A percentile compares a stretch with the other conserved stretches of the same genome.
phyloP scores from a whole-genome alignment of 2,329 filamentous ascomycete species.

The Daldinia eschscholtzii region DNA sequence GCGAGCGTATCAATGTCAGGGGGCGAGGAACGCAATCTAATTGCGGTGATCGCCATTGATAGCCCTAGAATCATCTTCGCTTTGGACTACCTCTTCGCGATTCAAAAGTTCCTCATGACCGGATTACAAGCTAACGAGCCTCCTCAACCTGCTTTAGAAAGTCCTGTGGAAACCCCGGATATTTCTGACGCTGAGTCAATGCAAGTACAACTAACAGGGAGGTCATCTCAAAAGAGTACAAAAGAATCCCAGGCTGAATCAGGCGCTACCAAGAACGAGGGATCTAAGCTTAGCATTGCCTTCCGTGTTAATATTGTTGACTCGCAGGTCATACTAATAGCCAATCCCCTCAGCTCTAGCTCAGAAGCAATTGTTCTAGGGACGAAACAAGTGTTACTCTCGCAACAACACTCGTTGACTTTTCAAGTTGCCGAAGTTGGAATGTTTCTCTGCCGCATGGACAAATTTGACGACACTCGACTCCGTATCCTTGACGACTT shows the following conservation, averaged over 20 bases:
- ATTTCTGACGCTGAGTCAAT: constrained; percentile 71
- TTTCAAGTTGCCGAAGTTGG: constrained; percentile 94
- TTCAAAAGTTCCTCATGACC: constrained; percentile 84
- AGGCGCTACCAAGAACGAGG: constrained; percentile 47
- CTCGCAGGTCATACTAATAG: constrained; percentile 95
- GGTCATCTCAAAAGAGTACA: constrained; percentile 51
- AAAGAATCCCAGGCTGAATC: constrained; percentile 44
- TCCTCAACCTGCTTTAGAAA: constrained; percentile 63
- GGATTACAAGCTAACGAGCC: constrained; percentile 76
- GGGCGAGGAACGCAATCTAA: constrained; percentile 82
- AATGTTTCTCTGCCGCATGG: constrained; percentile 99
- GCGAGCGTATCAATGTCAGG: constrained; percentile 94
- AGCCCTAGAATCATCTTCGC: constrained; percentile 96
- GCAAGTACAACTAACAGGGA: constrained; percentile 60
- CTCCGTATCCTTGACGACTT: constrained; percentile 97
- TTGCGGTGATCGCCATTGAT: constrained; percentile 93
- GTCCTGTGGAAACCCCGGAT: constrained; percentile 67
- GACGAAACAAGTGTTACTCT: constrained; percentile 92
- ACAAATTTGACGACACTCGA: constrained; percentile 90
- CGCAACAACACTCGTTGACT: constrained; percentile 92
- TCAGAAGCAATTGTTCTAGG: constrained; percentile 97
- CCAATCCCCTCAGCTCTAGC: constrained; percentile 88
- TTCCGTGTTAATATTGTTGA: constrained; percentile 96
- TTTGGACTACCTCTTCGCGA: constrained; percentile 91
- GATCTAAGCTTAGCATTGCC: constrained; percentile 77